Conservation (phyloP, 495 filamentous ascomycete species). For the Trichoderma asperelloides region DNA sequence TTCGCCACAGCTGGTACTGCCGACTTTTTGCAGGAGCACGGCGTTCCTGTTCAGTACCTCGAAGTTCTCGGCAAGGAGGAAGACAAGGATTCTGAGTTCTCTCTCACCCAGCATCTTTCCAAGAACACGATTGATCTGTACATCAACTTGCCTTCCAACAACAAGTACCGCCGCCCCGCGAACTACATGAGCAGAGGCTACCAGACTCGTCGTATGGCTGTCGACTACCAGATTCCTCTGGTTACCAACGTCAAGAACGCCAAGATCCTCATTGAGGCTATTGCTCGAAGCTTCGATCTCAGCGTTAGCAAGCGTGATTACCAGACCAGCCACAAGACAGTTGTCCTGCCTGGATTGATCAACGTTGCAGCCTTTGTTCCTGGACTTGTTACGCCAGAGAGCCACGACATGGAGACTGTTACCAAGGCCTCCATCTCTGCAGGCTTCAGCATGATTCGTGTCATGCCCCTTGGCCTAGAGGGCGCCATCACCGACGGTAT, state of each 20-base stretch:
- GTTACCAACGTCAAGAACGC: conserved; percentile 99
- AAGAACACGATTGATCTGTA: conserved; percentile 98
- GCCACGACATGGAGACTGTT: conserved; percentile 59
- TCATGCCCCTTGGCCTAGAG: conserved; percentile 70
- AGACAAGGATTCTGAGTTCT: conserved; percentile 91
- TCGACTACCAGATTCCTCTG: conserved; percentile 94
- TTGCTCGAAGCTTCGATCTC: conserved; percentile 78
- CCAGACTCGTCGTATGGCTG: conserved; percentile 89
- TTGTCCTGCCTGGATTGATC: conserved; percentile 67
- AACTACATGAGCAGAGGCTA: conserved; percentile 99
- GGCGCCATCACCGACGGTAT: conserved; percentile 64
- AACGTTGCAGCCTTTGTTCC: conserved; percentile 78
- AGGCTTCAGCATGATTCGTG: conserved; percentile 77
- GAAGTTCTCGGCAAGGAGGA: conserved; percentile 63
- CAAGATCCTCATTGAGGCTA: conserved; percentile 91
- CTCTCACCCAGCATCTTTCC: conserved; percentile 85
- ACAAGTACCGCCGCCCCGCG: conserved; percentile 87
- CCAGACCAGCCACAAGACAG: conserved; percentile 75
- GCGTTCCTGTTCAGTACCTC: conserved; percentile 81
- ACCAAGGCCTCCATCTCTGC: conserved; percentile 67
- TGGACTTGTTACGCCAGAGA: conserved; percentile 53
- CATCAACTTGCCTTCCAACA: conserved; percentile 97
- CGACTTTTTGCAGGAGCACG: conserved; percentile 88
- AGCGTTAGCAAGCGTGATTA: conserved; percentile 75
- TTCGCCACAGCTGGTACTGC: conserved; percentile 95